phyloP scores from a whole-genome alignment of 805 yeast species.

The Candida alai region DNA sequence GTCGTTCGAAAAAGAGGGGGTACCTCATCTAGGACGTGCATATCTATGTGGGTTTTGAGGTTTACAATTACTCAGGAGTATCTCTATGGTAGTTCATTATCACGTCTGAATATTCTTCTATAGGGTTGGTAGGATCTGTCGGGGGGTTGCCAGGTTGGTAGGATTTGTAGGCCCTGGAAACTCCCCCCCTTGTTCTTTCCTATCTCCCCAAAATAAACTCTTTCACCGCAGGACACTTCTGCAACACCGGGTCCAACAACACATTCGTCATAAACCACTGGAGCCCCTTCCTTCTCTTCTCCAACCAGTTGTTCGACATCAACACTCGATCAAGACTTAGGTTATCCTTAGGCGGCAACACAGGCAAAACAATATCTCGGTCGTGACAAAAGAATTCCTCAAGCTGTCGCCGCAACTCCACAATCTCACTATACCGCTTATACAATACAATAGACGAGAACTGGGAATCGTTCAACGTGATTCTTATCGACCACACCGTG shows the following conservation, averaged over 20 bases:
- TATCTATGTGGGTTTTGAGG: no score
- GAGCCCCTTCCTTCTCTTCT: constrained; percentile 50
- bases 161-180: no score
- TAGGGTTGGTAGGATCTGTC: no score
- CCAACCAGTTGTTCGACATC: constrained; percentile 45
- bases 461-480: constrained; percentile 33
- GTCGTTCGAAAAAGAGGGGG: no score
- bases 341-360: constrained; percentile 49
- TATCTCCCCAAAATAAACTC: no score
- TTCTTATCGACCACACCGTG: constrained; percentile 36
- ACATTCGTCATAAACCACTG: constrained; percentile 58
- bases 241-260: constrained; percentile 46
- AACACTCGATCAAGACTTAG: constrained; percentile 37
- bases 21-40: no score
- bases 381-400: constrained; percentile 42
- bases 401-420: constrained; percentile 36
- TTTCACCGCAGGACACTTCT: constrained; percentile 35
- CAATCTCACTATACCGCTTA: constrained; percentile 67
- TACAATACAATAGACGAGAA: constrained; percentile 44
- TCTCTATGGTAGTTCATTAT: no score
- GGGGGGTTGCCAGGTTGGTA: no score
- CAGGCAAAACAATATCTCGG: constrained; percentile 35
- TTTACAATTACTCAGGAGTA: no score
- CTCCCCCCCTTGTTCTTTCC: no score
- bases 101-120: no score